Percentiles rank a stretch among this genome's conserved stretches.
Evolutionary conservation across 768 basidiomycete genomes (phyloP).

Genomic region (Gloeophyllum trabeum): DNA sequence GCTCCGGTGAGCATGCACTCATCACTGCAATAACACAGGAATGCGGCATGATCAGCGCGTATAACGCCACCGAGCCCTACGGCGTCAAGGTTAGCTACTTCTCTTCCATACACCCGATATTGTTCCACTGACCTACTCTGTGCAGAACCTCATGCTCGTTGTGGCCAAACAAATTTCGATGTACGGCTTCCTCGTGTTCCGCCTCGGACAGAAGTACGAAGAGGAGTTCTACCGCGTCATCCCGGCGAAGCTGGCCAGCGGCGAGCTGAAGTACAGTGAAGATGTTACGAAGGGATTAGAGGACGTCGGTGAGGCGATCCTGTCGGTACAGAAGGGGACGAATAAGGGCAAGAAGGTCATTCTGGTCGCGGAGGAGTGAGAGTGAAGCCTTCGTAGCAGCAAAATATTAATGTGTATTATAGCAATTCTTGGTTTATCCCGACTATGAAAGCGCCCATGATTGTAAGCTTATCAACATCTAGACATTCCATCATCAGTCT

Average conservation of each 20-base stretch:
- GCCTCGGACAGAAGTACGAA: slow-evolving; percentile 13
- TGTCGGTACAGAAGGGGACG: slow-evolving; percentile 20
- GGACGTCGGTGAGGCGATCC: slow-evolving; percentile 21
- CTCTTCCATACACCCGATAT: too few relatives aligned
- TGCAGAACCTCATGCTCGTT: slow-evolving; percentile 14
- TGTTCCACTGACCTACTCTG: not conserved
- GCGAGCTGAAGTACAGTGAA: slow-evolving; percentile 25
- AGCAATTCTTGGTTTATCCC: too few relatives aligned
- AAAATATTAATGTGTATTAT: too few relatives aligned
- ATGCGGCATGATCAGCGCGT: slow-evolving; percentile 19
- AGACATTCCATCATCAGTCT: too few relatives aligned
- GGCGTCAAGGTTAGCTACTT: too few relatives aligned
- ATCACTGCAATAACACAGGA: slow-evolving; percentile 2
- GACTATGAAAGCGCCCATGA: too few relatives aligned
- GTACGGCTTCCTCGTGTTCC: slow-evolving; percentile 18
- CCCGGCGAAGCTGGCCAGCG: slow-evolving; percentile 11
- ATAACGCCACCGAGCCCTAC: too few relatives aligned
- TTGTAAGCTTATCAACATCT: too few relatives aligned
- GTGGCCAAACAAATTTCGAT: slow-evolving; percentile 16
- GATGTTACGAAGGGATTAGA: slow-evolving; percentile 20
- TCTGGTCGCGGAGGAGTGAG: slow-evolving; percentile 16
- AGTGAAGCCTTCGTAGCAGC: too few relatives aligned
- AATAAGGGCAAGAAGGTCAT: slow-evolving; percentile 26
- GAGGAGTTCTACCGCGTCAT: slow-evolving; percentile 15
- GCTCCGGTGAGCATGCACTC: not conserved